Conservation (phyloP, 805 yeast genomes). For the Candida arabinofermentans region DNA sequence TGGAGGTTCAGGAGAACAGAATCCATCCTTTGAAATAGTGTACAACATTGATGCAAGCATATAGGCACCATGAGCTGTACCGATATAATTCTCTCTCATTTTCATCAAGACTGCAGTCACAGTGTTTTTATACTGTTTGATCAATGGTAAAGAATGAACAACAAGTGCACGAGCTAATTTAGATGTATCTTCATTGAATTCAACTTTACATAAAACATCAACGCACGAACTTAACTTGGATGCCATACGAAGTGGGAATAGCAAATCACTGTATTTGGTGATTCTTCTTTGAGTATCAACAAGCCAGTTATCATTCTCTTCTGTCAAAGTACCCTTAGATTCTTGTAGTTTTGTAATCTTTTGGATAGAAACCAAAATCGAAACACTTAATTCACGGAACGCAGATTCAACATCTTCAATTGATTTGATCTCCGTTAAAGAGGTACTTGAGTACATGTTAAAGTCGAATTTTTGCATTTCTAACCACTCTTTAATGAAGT, state of each 20-base stretch:
- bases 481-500: slow-evolving; percentile 47
- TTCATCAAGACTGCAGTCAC: slow-evolving; percentile 39
- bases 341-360: slow-evolving; percentile 39
- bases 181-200: slow-evolving; percentile 37
- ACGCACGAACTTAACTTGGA: slow-evolving; percentile 27
- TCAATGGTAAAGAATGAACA: slow-evolving; percentile 57
- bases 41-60: slow-evolving; percentile 52
- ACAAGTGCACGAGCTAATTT: slow-evolving; percentile 42
- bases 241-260: slow-evolving; percentile 20
- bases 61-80: slow-evolving; percentile 58
- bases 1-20: slow-evolving; percentile 87
- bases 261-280: slow-evolving; percentile 36
- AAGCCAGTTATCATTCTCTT: slow-evolving; percentile 71
- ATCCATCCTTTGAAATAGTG: slow-evolving; percentile 71
- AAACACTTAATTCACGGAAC: slow-evolving; percentile 49
- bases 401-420: slow-evolving; percentile 40
- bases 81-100: slow-evolving; percentile 44
- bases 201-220: slow-evolving; percentile 31
- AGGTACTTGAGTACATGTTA: slow-evolving; percentile 26
- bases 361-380: slow-evolving; percentile 68
- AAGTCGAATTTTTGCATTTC: slow-evolving; percentile 15
- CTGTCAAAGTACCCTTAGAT: slow-evolving; percentile 29
- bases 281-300: slow-evolving; percentile 42
- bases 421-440: slow-evolving; percentile 13
- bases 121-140: slow-evolving; percentile 56